These are phyloP conservation scores for Furcasterigmium sp. DNA, from an alignment of 2,329 filamentous ascomycete species.

Conservation along the genomic window DNA sequence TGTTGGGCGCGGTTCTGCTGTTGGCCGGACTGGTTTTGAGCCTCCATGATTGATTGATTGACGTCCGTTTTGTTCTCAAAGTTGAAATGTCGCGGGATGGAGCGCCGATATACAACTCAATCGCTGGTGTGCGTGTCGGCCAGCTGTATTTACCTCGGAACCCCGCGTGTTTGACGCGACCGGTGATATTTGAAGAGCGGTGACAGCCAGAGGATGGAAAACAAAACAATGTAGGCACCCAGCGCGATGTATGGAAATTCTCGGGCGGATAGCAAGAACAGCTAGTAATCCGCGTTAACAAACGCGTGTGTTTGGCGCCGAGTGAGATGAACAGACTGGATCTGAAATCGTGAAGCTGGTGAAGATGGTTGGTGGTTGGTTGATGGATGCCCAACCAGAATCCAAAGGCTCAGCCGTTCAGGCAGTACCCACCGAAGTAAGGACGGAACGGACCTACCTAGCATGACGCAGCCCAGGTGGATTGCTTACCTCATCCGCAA, in stretches of 20 bases:
- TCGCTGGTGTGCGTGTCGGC: too few species aligned
- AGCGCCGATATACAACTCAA: conserved; percentile 21
- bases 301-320: too few species aligned
- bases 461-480: background rate
- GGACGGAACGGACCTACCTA: background rate
- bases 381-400: background rate
- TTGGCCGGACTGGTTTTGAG: conserved; percentile 20
- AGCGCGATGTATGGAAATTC: too few species aligned
- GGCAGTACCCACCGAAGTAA: too few species aligned
- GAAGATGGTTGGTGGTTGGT: background rate
- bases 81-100: background rate
- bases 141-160: too few species aligned
- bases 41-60: conserved; percentile 44
- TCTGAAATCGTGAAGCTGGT: background rate
- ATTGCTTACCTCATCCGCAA: background rate
- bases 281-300: too few species aligned
- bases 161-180: too few species aligned
- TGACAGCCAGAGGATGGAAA: too few species aligned
- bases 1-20: conserved; percentile 55
- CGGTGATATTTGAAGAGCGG: too few species aligned
- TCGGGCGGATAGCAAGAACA: too few species aligned
- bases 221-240: too few species aligned
- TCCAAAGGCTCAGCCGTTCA: background rate
- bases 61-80: conserved; percentile 5
- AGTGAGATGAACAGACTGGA: too few species aligned